A percentile compares a stretch with the other conserved stretches of the same genome.
Evolutionary conservation across 306 rosid species (phyloP).

Genomic region (Rosa rugosa): DNA sequence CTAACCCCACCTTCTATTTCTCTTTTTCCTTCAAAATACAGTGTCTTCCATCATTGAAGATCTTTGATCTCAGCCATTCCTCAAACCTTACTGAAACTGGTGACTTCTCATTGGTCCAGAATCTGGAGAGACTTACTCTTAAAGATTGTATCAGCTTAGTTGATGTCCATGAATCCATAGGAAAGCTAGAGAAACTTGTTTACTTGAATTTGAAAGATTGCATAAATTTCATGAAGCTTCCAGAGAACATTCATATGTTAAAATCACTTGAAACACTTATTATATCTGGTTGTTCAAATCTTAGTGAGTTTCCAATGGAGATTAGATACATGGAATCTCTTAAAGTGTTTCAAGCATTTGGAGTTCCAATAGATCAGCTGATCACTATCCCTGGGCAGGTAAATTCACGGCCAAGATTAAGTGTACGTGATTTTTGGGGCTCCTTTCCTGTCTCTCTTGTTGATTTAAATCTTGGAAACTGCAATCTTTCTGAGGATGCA

Average conservation of each 20-base stretch:
- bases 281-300: not conserved
- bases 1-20: no score
- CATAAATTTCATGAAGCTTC: not conserved
- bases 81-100: not conserved
- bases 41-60: not conserved
- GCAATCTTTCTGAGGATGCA: not conserved
- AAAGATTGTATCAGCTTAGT: not conserved
- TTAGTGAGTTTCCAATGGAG: not conserved
- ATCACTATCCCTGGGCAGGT: no score
- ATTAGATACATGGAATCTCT: not conserved
- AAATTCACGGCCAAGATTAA: no score
- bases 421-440: not conserved
- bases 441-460: not conserved
- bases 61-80: slow-evolving; percentile 17
- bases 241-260: not conserved
- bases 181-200: not conserved
- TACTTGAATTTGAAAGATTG: slow-evolving; percentile 4
- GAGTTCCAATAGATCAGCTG: not conserved
- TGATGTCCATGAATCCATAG: slow-evolving; percentile 10
- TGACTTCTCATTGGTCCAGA: slow-evolving; percentile 6
- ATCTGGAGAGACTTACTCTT: slow-evolving; percentile 10
- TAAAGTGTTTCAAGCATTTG: not conserved
- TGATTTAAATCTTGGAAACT: not conserved
- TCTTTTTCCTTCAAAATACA: no score
- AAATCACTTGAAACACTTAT: not conserved